Evolutionary conservation across 345 rosid species (phyloP), one percentile per base, ranked within the genome.

Genomic region (Sisymbrium altissimum): DNA sequence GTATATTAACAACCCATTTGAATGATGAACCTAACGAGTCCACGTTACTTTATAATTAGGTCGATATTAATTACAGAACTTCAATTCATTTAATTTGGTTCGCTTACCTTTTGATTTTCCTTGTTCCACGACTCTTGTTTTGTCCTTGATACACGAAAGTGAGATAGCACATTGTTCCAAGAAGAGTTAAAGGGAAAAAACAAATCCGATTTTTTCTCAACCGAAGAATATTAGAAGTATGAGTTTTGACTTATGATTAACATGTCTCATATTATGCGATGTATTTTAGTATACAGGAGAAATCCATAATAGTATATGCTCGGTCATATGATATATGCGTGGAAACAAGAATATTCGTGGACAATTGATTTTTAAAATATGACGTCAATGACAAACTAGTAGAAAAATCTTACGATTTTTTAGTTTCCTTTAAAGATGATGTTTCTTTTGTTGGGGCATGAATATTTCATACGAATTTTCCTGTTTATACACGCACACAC

Each of bases 21-120:
- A 64, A 65, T 32, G 52, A 74, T 66, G 72, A 60, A 66, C 52
- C 78, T 57, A 48, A 38, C 49, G 14, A 66, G 58, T 50, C 61
- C 61, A 74, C 59, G 53, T 29, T 67, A 25, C 21, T 33, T 57
- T 17, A 7, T 8, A 45, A 66, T 13, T 46, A 46, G 72, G 66
- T 46, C 52, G 57, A 12, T 57, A 45, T 73, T 65, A 56, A 15
- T 21, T 56, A 66, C 38, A 15, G 6, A 21, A 54, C 39, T 30
- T 64, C n/a, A 23, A n/a, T n/a, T n/a, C n/a, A n/a, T n/a, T 64
- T 40, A 14, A 39, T 61, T 53, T 54, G 56, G 64, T 54, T 64
- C 55, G 53, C 38, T 63, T 41, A 32, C 30, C 60, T 36, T 4
- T 15, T 4, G 9, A 52, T 40, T 30, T 13, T 52, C 54, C 12